Evolutionary conservation across 495 filamentous ascomycete species (phyloP).

Genomic region (Talaromyces wortmannii): DNA sequence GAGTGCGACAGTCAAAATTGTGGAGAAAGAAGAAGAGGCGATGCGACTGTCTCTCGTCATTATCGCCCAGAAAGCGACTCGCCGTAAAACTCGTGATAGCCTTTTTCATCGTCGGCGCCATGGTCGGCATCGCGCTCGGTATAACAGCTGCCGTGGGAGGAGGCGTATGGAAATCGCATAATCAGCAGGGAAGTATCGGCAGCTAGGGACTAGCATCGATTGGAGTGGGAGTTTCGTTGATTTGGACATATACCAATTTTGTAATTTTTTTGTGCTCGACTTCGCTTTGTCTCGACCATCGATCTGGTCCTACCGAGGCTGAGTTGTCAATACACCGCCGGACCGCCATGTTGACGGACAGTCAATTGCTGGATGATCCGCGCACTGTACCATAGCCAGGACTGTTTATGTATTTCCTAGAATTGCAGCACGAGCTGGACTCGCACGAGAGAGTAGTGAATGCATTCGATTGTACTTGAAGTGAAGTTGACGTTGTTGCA

Average conservation of each 20-base stretch:
- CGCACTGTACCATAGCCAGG: too few species aligned
- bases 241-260: background rate
- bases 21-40: slow-evolving; percentile 29
- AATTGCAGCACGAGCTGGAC: background rate
- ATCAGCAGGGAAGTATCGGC: slow-evolving; percentile 18
- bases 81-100: slow-evolving; percentile 46
- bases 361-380: too few species aligned
- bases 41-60: slow-evolving; percentile 23
- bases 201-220: background rate
- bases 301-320: background rate
- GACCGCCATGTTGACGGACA: too few species aligned
- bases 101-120: slow-evolving; percentile 48
- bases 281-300: background rate
- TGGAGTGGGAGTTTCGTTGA: background rate
- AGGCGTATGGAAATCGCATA: slow-evolving; percentile 42
- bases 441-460: background rate
- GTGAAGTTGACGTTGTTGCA: background rate
- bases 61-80: slow-evolving; percentile 45
- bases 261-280: background rate
- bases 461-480: background rate
- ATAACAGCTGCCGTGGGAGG: slow-evolving; percentile 56
- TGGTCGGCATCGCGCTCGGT: slow-evolving; percentile 56
- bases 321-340: too few species aligned
- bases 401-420: too few species aligned
- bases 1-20: slow-evolving; percentile 28